Conservation (phyloP, 2,329 filamentous ascomycete species). For the Penicillium glabrum region DNA sequence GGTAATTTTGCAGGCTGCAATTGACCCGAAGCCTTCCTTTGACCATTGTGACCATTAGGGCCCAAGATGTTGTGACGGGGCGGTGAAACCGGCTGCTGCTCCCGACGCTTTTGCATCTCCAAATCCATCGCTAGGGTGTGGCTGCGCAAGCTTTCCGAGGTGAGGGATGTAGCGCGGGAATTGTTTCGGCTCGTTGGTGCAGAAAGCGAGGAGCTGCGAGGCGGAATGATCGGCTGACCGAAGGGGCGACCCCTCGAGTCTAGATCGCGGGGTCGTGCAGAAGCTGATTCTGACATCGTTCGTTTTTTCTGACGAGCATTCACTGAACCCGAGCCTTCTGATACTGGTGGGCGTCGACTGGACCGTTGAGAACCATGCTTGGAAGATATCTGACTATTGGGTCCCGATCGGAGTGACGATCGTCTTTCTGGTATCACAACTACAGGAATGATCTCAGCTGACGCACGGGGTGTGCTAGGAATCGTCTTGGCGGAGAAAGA, state of each 20-base stretch:
- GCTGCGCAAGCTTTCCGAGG: conserved; percentile 42
- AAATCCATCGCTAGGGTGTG: conserved; percentile 32
- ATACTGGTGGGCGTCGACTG: conserved; percentile 35
- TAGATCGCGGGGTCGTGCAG: conserved; percentile 24
- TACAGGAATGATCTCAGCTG: conserved; percentile 46
- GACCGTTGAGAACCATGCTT: conserved; percentile 40
- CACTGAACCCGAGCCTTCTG: conserved; percentile 31
- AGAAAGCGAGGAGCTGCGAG: conserved; percentile 46
- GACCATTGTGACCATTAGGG: background rate
- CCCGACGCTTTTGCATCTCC: conserved; percentile 20
- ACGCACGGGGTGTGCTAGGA: conserved; percentile 28
- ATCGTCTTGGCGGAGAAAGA: conserved; percentile 36
- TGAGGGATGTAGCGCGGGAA: conserved; percentile 46
- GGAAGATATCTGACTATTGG: conserved; percentile 39
- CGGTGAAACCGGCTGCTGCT: conserved; percentile 17
- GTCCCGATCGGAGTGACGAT: conserved; percentile 44
- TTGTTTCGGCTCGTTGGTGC: conserved; percentile 47
- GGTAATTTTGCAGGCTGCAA: conserved; percentile 34
- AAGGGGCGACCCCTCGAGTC: conserved; percentile 29
- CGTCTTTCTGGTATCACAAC: conserved; percentile 49
- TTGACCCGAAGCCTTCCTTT: conserved; percentile 12
- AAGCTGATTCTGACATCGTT: conserved; percentile 42
- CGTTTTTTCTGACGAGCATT: conserved; percentile 37
- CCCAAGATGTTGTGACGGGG: conserved; percentile 17
- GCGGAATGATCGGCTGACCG: conserved; percentile 37